Base-by-base conservation (phyloP, 2,329 filamentous ascomycete genomes). In the Pseudomassariella vexata region DNA sequence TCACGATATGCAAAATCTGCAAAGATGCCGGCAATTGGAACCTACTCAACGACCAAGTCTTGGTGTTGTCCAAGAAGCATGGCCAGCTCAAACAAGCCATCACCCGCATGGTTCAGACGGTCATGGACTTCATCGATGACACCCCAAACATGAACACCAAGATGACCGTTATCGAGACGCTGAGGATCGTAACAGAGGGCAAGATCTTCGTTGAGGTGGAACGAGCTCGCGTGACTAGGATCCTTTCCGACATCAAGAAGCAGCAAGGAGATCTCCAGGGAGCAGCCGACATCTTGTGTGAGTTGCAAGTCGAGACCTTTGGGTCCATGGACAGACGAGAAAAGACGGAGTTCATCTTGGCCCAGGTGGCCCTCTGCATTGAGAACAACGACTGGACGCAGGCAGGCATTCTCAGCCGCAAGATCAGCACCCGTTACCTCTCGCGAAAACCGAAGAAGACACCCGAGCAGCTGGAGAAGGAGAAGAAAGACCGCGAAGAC, bases 181-280 rank as follows among this genome's bases (percentile, higher is more conserved):
- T 98, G 52, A 79, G 92, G 49, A 96, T 90, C 24, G 90, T 98
- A 29, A 98, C 92, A 7, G 92, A 98, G 64, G 92, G 92, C 65
- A 98, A 98, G 83, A 98, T 98, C 59, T 98, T 98, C 53, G 90
- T 98, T 50, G 92, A 98, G 69, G 92, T 98, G 32, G 92, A 98
- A 72, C 82, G 92, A 47, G 92, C 92, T 44, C 85, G 92, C 47
- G 82, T 98, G 38, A 98, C 92, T 50, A 87, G 83, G 56, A 94
- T 95, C 45, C 73, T 98, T 9, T 96, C 92, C 31, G 79, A 95
- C 61, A 96, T 98, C 71, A 96, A 96, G 73, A 95, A 94, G 65
- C 68, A 85, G 44, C 87, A 96, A 63, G 90, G 89, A 43, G 90
- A 98, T 53, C 69, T 95, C 52, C 87, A 85, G 56, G 80, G 86